Evolutionary conservation across 2,329 filamentous ascomycete genomes (phyloP), one percentile per base, ranked within the genome.

Genomic region (Fusarium torulosum): DNA sequence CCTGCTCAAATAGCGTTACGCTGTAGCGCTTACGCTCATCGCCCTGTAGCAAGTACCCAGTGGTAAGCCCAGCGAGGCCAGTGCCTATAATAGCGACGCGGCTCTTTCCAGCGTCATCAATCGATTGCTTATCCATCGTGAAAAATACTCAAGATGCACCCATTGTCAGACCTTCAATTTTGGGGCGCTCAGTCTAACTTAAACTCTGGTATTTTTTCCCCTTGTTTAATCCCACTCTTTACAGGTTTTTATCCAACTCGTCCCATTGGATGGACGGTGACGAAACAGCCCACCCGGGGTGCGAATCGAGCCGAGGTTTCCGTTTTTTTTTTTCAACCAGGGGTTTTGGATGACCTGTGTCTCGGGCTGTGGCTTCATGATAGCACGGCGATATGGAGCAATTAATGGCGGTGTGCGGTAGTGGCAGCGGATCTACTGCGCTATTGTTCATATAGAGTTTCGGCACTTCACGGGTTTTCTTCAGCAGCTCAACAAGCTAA

Each of bases 1-100:
- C 79, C 75, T 79, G 78, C 55, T 81, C 79, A 40, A 80, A 78
- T 3, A 81, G 59, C 0, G 78, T 78, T 45, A 80, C 74, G 0
- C 69, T 44, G 42, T 77, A 80, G 8, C 76, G 74, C 17, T 66
- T 37, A n/a, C 76, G 74, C 41, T n/a, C 70, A 23, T 80, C 79
- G 20, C 70, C 72, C 10, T 76, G 72, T 9, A 81, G 63, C 4
- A 81, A 74, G 46, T 79, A 75, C 0, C 76, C 77, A 0, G 78
- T 75, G 0, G 78, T 75, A 1, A 81, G 73, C 2, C 79, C 79
- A 14, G 79, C 78, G 13, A 81, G 54, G 1, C 79, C 79, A 2
- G 78, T 79, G 11, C 79, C 79, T 29, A 81, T 67, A 40, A 81
- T 69, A 56, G 79, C 79, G 23, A 72, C 70, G 2, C 60, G 62